These are phyloP conservation scores for Sugiyamaella neomexicana DNA, from an alignment of 1,139 yeast genomes.

Conservation along the genomic window DNA sequence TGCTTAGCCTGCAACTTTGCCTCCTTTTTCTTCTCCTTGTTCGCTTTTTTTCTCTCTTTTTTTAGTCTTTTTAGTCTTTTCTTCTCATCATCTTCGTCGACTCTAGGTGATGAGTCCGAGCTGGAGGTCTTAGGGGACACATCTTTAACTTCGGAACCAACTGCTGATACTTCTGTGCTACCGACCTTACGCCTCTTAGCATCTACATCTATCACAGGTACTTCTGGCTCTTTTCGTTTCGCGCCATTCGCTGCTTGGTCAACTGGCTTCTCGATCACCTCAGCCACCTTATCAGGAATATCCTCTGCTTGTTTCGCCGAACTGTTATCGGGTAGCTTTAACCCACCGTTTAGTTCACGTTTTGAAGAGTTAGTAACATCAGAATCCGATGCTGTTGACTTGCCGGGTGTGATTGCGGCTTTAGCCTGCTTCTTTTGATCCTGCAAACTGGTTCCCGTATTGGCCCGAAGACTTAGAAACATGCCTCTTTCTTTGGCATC, in stretches of 20 bases:
- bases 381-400: neutral
- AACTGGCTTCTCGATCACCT: no score
- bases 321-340: no score
- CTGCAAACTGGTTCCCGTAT: neutral
- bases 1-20: neutral
- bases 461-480: slow-evolving; percentile 22
- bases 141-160: neutral
- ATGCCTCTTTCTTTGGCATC: slow-evolving; percentile 59
- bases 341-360: no score
- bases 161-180: no score
- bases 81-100: no score
- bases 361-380: neutral
- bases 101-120: no score
- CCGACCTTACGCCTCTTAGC: neutral
- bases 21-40: neutral
- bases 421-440: neutral
- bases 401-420: neutral
- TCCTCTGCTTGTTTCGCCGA: no score
- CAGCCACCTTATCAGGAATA: no score
- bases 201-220: no score
- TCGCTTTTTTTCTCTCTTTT: neutral
- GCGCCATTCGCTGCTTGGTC: no score
- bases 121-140: neutral
- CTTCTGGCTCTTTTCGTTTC: neutral
- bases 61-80: neutral